Evolutionary conservation across 2,329 filamentous ascomycete species (phyloP).

Genomic region (Gaeumannomyces sp.): DNA sequence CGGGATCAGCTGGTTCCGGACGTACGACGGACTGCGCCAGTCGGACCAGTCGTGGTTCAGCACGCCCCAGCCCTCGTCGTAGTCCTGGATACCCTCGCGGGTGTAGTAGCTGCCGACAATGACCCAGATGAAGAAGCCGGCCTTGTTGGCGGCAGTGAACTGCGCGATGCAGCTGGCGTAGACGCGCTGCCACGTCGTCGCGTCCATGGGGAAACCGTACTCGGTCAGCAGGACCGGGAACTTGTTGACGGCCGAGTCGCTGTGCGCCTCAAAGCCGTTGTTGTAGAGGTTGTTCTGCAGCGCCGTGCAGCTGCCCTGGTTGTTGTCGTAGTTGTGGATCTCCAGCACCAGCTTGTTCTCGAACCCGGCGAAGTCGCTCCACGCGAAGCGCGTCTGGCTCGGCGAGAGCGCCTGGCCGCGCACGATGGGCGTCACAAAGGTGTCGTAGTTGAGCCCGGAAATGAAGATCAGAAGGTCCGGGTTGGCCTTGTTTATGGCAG

Average conservation of each 20-base stretch:
- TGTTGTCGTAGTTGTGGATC: slow-evolving; percentile 54
- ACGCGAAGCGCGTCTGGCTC: slow-evolving; percentile 36
- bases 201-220: slow-evolving; percentile 47
- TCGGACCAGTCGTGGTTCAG: slow-evolving; percentile 47
- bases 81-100: slow-evolving; percentile 44
- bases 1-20: slow-evolving; percentile 33
- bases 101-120: slow-evolving; percentile 54
- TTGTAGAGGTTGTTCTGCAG: slow-evolving; percentile 40
- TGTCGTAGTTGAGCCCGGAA: slow-evolving; percentile 53
- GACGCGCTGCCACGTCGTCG: slow-evolving; percentile 36
- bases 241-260: slow-evolving; percentile 26
- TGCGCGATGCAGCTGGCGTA: slow-evolving; percentile 47
- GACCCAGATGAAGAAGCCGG: slow-evolving; percentile 55
- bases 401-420: slow-evolving; percentile 41
- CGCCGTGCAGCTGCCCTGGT: slow-evolving; percentile 38
- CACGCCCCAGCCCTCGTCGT: slow-evolving; percentile 52
- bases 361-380: slow-evolving; percentile 41
- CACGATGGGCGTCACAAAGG: slow-evolving; percentile 45
- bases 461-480: slow-evolving; percentile 49
- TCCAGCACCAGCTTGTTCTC: slow-evolving; percentile 52
- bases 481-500: slow-evolving; percentile 45
- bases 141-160: slow-evolving; percentile 41
- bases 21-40: slow-evolving; percentile 39
- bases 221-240: slow-evolving; percentile 48
- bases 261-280: slow-evolving; percentile 48